Base-by-base conservation (phyloP, 1,284 basidiomycete genomes). In the Tilletiaria anomala region DNA sequence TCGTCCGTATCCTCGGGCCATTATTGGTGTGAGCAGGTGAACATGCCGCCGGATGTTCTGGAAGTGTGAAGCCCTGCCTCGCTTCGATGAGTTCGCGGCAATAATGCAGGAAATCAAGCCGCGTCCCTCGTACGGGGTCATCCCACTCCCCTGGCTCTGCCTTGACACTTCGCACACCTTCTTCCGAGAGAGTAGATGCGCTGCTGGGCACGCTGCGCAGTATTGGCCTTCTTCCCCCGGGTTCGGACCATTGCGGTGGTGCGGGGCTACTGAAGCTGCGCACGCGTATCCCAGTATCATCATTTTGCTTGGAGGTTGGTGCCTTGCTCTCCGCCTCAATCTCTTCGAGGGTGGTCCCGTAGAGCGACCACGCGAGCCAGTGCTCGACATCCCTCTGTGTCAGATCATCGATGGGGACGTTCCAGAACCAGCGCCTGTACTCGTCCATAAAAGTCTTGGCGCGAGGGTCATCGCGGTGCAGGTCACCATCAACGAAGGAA, bases 321-420 rank as follows among this genome's bases (percentile, higher is more conserved):
- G 18, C n/a, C 17, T 44, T 34, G n/a, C 49, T 42, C 38, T 61
- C 57, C 3, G 34, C 42, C 35, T 53, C 52, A 16, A 63, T 29
- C 37, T 54, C 48, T 19, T 57, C 54, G 35, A 61, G 49, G 14
- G 46, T 31, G 3, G 44, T 43, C 6, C 44, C 59, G 26, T 57
- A 62, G 1, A 67, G 42, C 15, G 53, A 46, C 58, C 64, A 65
- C 4, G 58, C 51, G 19, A 65, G 47, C 64, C 64, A 67, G 32
- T 57, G 55, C 40, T 50, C 47, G 36, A 57, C 50, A 26, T 65
- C 61, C 11, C 50, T 37, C 8, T 51, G 43, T 6, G 52, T 53
- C 18, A 63, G 52, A 8, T 59, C 42, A 15, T 55, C 51, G 11
- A 42, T 35, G 5, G 34, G 26, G 12, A 42, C 35, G 11, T 48